Base-by-base conservation (phyloP, 2,329 filamentous ascomycete species). In the Hawksworthiomyces lignivorus region DNA sequence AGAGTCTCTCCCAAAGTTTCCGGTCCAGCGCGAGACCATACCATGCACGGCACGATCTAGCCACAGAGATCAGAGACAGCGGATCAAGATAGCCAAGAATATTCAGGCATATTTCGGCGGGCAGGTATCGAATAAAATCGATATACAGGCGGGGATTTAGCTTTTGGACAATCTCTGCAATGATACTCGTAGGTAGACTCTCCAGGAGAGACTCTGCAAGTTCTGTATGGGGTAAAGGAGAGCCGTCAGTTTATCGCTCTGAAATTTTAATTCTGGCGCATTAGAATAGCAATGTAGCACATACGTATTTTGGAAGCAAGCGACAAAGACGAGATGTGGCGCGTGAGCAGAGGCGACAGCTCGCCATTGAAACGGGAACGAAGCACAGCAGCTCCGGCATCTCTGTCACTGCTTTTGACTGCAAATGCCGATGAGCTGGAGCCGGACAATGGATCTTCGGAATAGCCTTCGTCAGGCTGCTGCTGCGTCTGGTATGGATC, bases 11-110 rank as follows among this genome's bases (percentile, higher is more conserved):
- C 92, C 92, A 98, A 21, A 97, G 66, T 47, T 84, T 83, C 26
- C 85, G 78, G 60, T 98, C 92, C 39, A 88, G 65, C 6, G 90
- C 82, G 15, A 92, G 72, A 15, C 76, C 72, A 48, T 89, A 82
- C 90, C 92, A 98, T 49, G 80, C 71, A 35, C 81, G 80, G 27
- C 87, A 96, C 14, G 87, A 80, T 33, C 78, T 75, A 1, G 87
- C 87, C 3, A 89, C 85, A 37, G 77, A 79, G 43, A 97, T 72
- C 29, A 98, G 70, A 1, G 88, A 92, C 21, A 79, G 61, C 1
- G 88, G 84, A 41, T 89, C 84, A 37, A 98, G 80, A 56, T 88
- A 92, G 14, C 84, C 82, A 32, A 98, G 81, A 33, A 97, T 83
- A 55, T 94, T 84, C 33, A 92, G 80, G 47, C 87, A 94, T 54